Base-by-base conservation (phyloP, 257 asterid species). In the Nicotiana otophora region DNA sequence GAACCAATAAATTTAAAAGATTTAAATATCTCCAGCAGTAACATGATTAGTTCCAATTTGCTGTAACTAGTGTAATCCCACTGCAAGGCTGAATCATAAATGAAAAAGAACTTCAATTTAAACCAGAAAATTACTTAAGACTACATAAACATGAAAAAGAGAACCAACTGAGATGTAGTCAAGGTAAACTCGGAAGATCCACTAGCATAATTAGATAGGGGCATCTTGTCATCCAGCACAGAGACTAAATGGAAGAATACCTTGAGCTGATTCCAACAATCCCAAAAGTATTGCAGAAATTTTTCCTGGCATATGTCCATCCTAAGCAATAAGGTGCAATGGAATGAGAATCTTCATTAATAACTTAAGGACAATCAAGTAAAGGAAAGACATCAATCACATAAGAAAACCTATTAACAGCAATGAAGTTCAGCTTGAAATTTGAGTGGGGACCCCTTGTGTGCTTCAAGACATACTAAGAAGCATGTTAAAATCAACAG, bases 301-400 rank as follows among this genome's bases (percentile, higher is more conserved):
- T 93, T 93, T 63, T 95, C 97, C 89, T 91, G 92, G 53, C 96
- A 81, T 90, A 95, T 91, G 90, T 95, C 98, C 88, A 84, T 81
- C 92, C 98, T 95, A 87, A 72, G 83, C 77, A 84, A 74, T 63
- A 81, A 34, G 81, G 68, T 82, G 84, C 78, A 88, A 83, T 7
- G 78, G 80, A 75, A 75, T 2, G 83, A 81, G 69, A 84, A 85
- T 78, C 55, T n/a, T 82, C 33, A 78, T 80, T 36, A 67, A 10
- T 28, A 33, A 23, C n/a, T 82, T 48, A 36, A 80, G 64, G 68
- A 34, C 48, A 39, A 80, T 61, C 4, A 68, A 63, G 61, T 42
- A 69, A 19, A 55, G 55, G 10, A 39, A 60, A 64, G 30, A 46
- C 20, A 65, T 28, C 55, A 53, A 75, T 51, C 74, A 62, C 70